Conservation (phyloP, 2,329 filamentous ascomycete genomes). For the Venturia carpophila region DNA sequence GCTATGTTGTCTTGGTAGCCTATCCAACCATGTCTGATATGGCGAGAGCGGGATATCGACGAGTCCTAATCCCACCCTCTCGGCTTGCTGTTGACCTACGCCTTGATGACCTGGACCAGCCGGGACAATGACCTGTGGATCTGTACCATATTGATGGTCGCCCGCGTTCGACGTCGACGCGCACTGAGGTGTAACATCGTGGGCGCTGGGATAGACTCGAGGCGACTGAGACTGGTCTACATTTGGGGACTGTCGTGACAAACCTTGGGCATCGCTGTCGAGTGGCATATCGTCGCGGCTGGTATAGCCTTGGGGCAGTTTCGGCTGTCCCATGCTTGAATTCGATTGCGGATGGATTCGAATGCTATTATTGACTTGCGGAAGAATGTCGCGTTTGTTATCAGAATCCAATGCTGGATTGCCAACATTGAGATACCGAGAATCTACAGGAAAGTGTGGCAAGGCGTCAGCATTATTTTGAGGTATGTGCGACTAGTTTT, state of each 20-base stretch:
- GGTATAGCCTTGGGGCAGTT: not conserved
- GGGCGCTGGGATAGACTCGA: not conserved
- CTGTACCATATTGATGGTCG: not conserved
- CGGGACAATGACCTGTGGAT: not conserved
- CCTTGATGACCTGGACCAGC: not conserved
- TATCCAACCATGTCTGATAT: not conserved
- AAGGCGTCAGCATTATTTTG: not conserved
- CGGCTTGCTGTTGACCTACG: not conserved
- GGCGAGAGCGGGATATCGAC: not conserved
- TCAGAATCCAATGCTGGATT: not conserved
- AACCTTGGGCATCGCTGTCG: not conserved
- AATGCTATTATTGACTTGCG: not conserved
- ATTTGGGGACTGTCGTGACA: not conserved
- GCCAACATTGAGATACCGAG: not conserved
- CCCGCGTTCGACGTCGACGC: not conserved
- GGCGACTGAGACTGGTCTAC: not conserved
- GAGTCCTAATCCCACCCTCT: not conserved
- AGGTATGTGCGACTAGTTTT: too few relatives aligned
- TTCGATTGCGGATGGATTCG: not conserved
- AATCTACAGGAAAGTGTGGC: not conserved
- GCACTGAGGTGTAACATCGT: not conserved
- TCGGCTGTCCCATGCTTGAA: not conserved
- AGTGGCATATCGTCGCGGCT: not conserved
- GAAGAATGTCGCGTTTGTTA: not conserved
- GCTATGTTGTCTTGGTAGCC: not conserved